Percentiles rank a stretch among this genome's conserved stretches.
phyloP scores from a whole-genome alignment of 75 land plant genomes.

The Pinus tabuliformis region DNA sequence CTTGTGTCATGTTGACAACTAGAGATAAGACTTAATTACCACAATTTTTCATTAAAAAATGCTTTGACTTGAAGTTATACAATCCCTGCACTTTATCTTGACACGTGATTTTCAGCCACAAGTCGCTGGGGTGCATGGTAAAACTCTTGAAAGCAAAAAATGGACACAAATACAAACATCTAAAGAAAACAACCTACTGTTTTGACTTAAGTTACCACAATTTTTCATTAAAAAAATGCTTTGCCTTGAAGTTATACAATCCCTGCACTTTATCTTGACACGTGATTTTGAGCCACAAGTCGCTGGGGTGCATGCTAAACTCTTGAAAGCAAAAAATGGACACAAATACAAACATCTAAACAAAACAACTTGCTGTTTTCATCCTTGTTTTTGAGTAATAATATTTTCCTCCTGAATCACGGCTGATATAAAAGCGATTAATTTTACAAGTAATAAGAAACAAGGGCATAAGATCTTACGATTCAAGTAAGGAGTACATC shows the following conservation, averaged over 20 bases:
- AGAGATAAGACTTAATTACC: not conserved
- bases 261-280: not conserved
- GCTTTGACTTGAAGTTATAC: not conserved
- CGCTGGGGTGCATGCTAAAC: not conserved
- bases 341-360: not conserved
- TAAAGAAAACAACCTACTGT: not conserved
- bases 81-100: not conserved
- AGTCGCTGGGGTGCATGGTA: not conserved
- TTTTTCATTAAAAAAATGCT: not conserved
- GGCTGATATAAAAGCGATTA: not conserved
- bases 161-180: not conserved
- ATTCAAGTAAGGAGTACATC: slow-evolving; percentile 84
- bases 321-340: not conserved
- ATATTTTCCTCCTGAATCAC: not conserved
- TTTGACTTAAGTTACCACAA: not conserved
- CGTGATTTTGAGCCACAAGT: not conserved
- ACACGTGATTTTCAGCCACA: not conserved
- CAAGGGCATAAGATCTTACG: slow-evolving; percentile 52
- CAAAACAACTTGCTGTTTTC: not conserved
- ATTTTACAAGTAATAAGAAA: not conserved
- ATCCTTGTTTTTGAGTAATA: not conserved
- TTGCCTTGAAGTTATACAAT: not conserved
- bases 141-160: not conserved
- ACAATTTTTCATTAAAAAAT: not conserved
- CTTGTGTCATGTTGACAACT: too few species aligned